phyloP scores from a whole-genome alignment of 2,329 filamentous ascomycete species.

The Chaetomium strumarium region DNA sequence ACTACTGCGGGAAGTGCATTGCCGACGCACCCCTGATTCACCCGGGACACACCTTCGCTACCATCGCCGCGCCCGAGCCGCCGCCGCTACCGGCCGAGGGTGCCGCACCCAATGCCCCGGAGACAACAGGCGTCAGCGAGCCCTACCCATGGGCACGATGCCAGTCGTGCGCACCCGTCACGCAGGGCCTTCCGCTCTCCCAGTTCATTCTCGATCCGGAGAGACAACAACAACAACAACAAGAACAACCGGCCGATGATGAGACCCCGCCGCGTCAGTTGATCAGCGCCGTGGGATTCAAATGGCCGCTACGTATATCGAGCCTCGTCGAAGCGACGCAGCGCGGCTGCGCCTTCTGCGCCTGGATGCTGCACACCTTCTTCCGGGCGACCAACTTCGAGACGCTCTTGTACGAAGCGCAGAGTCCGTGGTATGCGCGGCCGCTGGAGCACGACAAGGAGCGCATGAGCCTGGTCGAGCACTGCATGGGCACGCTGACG shows the following conservation, averaged over 20 bases:
- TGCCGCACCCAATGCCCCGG: not conserved
- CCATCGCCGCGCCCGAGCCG: not conserved
- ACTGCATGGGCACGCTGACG: conserved; percentile 11
- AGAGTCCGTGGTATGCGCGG: conserved; percentile 7
- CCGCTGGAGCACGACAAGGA: conserved; percentile 3
- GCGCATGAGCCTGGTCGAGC: conserved; percentile 4
- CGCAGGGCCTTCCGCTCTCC: not conserved
- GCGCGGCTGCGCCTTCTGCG: conserved; percentile 8
- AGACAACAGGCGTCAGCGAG: too few relatives aligned
- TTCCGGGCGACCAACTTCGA: conserved; percentile 1
- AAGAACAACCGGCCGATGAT: too few relatives aligned
- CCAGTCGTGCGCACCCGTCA: conserved; percentile 4
- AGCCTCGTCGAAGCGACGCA: conserved; percentile 7
- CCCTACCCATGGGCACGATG: not conserved
- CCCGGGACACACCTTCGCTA: conserved; percentile 5
- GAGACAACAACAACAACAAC: too few relatives aligned
- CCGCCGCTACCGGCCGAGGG: not conserved
- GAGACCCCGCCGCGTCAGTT: too few relatives aligned
- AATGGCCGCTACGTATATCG: conserved; percentile 8
- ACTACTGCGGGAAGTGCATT: conserved; percentile 8
- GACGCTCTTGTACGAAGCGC: not conserved
- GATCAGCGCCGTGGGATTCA: not conserved
- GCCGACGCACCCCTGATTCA: conserved; percentile 6
- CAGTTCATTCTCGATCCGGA: not conserved
- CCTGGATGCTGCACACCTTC: conserved; percentile 6